A percentile compares a stretch with the other conserved stretches of the same genome.
Conservation (phyloP, 345 rosid species). For the Camelina neglecta region DNA sequence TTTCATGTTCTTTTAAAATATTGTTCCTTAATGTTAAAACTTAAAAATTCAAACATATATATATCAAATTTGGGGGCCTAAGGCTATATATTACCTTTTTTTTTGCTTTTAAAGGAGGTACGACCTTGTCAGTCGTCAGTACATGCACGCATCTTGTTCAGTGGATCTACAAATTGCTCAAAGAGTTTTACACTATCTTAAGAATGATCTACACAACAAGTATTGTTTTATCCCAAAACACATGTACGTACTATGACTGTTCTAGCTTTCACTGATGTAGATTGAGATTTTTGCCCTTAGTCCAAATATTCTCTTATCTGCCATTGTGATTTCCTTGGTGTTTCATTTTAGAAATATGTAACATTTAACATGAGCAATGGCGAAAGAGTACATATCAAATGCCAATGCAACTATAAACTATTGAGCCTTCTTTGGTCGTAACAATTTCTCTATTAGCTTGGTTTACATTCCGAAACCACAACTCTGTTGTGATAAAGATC, state of each 20-base stretch:
- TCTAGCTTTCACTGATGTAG: neutral
- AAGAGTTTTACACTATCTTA: neutral
- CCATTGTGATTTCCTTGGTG: neutral
- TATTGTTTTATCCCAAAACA: neutral
- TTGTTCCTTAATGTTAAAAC: neutral
- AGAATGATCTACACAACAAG: neutral
- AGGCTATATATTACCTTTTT: neutral
- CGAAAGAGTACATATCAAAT: neutral
- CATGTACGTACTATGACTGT: neutral
- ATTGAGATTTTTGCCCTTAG: neutral
- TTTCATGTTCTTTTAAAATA: neutral
- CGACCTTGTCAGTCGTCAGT: neutral
- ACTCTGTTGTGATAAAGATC: neutral
- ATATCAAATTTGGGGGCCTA: neutral
- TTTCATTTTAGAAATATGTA: neutral
- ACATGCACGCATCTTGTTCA: neutral
- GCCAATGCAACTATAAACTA: neutral
- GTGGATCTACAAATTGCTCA: neutral
- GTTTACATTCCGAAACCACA: neutral
- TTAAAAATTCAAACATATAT: neutral
- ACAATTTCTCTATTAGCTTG: neutral
- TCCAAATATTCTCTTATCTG: neutral
- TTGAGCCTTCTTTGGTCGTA: neutral
- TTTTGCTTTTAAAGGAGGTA: neutral
- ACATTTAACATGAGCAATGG: neutral